A percentile compares a stretch with the other conserved stretches of the same genome.
Evolutionary conservation across 768 basidiomycete genomes (phyloP).

Genomic region (Tricholoma hemisulphureum): DNA sequence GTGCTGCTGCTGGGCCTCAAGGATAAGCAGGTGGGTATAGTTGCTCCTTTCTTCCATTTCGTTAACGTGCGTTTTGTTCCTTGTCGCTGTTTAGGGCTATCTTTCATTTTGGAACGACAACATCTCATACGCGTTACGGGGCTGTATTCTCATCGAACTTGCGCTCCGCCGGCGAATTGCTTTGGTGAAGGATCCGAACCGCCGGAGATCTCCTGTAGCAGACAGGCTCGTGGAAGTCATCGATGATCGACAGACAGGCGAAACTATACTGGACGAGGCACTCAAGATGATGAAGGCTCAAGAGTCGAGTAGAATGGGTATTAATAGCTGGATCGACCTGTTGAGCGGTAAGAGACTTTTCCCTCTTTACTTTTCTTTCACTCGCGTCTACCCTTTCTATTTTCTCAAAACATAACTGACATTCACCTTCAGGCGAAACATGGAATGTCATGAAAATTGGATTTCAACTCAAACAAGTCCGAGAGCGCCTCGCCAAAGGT

Average conservation of each 20-base stretch:
- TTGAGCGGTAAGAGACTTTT: conserved; percentile 67
- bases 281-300: conserved; percentile 92
- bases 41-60: neutral
- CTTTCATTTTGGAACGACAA: conserved; percentile 99
- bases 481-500: conserved; percentile 95
- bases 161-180: conserved; percentile 94
- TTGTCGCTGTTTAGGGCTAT: conserved; percentile 57
- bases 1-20: conserved; percentile 90
- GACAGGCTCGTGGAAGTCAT: conserved; percentile 90
- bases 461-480: conserved; percentile 97
- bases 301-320: conserved; percentile 69
- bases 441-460: conserved; percentile 99
- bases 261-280: conserved; percentile 94
- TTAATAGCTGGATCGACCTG: conserved; percentile 94
- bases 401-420: neutral
- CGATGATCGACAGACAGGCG: conserved; percentile 90
- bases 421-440: conserved; percentile 75
- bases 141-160: conserved; percentile 96
- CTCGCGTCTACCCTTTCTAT: neutral
- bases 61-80: neutral
- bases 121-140: conserved; percentile 97
- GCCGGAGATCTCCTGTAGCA: conserved; percentile 68
- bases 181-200: conserved; percentile 78
- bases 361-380: neutral
- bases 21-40: conserved; percentile 80